Base-by-base conservation (phyloP, 2,329 filamentous ascomycete genomes). In the Sclerotinia subarctica region DNA sequence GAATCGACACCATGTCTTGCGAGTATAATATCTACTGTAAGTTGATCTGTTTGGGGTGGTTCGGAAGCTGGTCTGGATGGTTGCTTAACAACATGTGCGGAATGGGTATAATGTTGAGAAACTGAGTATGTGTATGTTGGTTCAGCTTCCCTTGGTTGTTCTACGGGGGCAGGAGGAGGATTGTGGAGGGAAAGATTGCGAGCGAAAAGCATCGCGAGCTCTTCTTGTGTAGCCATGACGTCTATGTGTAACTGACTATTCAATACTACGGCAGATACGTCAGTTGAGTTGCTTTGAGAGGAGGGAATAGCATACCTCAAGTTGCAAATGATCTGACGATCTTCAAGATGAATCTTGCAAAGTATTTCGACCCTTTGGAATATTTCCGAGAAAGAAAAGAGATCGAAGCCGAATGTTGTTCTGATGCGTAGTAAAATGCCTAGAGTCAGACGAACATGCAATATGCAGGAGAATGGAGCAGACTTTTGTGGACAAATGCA, bases 91-190 rank as follows among this genome's bases (percentile, higher is more conserved):
- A 89, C 77, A 77, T 96, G 92, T 56, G 90, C 82, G 11, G 92
- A 93, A 76, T 94, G 92, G 72, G 90, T 90, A 78, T 96, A 96
- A 78, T 96, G 93, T 76, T 92, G 89, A 13, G 91, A 91, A 73
- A 91, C 87, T 69, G 85, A 88, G 80, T 95, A 96, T 70, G 85
- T 82, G 71, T 92, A 89, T 29, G 83, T 80, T 66, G 82, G 78
- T 54, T 77, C 72, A 70, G 70, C 66, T 69, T 73, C 65, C 74
- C 74, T 67, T 74, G 77, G 59, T 75, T 77, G 66, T 76, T 78
- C 72, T 70, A 73, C 70, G 53, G 74, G 70, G 74, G 75, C 70
- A 69, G 77, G 73, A 58, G 69, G 38, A 13, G 67, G 58, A 63
- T 78, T 78, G 68, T 76, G 78, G 72, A 95, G 84, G 66, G 84